phyloP scores from a whole-genome alignment of 306 rosid genomes.

The Glycine soja region DNA sequence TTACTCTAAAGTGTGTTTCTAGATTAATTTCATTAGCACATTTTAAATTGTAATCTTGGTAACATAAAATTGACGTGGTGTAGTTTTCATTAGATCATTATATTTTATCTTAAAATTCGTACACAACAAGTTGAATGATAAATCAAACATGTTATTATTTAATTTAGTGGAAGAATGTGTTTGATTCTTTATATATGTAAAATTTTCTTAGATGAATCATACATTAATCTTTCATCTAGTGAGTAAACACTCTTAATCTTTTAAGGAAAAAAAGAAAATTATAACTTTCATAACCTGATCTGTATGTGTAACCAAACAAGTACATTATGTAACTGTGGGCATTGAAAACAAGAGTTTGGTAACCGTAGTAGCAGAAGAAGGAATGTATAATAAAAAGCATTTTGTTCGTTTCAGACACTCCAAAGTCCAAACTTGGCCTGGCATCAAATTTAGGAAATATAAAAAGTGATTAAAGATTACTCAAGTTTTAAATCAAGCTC shows the following conservation, averaged over 20 bases:
- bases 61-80: too few species aligned
- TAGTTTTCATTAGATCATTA: too few species aligned
- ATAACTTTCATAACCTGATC: background rate
- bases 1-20: too few species aligned
- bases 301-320: background rate
- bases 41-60: background rate
- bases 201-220: too few species aligned
- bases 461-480: background rate
- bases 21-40: background rate
- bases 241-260: too few species aligned
- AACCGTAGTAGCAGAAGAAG: background rate
- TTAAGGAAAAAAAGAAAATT: too few species aligned
- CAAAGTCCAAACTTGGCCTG: constrained; percentile 15
- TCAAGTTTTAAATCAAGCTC: background rate
- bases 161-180: too few species aligned
- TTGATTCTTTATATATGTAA: too few species aligned
- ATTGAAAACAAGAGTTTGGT: constrained; percentile 8
- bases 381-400: background rate
- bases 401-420: constrained; percentile 37
- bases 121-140: too few species aligned
- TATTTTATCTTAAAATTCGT: too few species aligned
- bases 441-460: background rate
- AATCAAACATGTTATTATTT: too few species aligned
- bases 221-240: too few species aligned
- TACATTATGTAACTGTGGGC: background rate